Percentiles rank a stretch among this genome's conserved stretches.
Evolutionary conservation across 1,284 basidiomycete genomes (phyloP).

Genomic region (Somion occarium): DNA sequence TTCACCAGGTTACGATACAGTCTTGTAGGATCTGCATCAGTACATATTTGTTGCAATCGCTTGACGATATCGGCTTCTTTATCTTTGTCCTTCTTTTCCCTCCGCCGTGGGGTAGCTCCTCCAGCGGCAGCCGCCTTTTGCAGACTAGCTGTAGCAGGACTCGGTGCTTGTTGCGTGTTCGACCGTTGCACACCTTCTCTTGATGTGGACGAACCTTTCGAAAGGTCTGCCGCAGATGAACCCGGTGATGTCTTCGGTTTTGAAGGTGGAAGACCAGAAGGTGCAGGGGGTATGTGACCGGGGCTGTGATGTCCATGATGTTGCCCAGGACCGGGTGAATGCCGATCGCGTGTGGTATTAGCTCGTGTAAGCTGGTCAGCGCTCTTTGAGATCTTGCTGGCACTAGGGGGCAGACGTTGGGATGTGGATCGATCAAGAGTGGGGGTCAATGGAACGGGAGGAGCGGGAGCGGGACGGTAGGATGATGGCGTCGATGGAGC

Average conservation of each 20-base stretch:
- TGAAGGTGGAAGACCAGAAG: constrained; percentile 7
- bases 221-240: constrained; percentile 50
- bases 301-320: constrained; percentile 15
- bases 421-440: constrained; percentile 75
- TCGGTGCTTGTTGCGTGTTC: constrained; percentile 32
- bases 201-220: constrained; percentile 32
- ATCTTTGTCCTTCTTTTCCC: constrained; percentile 86
- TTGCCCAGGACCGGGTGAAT: constrained; percentile 29
- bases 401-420: constrained; percentile 45
- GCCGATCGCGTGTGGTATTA: constrained; percentile 60
- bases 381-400: constrained; percentile 44
- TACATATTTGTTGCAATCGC: constrained; percentile 91
- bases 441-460: constrained; percentile 52
- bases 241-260: constrained; percentile 46
- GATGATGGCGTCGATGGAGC: constrained; percentile 39
- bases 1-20: constrained; percentile 92
- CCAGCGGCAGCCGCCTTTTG: constrained; percentile 52
- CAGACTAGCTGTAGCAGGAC: constrained; percentile 51
- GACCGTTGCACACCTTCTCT: constrained; percentile 16
- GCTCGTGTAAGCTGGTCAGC: constrained; percentile 53
- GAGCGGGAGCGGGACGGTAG: constrained; percentile 66
- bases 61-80: constrained; percentile 90
- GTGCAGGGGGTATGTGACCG: constrained; percentile 12
- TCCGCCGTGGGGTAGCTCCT: constrained; percentile 74
- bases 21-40: constrained; percentile 94